Base-by-base conservation (phyloP, 306 rosid genomes). In the Alnus rubra region DNA sequence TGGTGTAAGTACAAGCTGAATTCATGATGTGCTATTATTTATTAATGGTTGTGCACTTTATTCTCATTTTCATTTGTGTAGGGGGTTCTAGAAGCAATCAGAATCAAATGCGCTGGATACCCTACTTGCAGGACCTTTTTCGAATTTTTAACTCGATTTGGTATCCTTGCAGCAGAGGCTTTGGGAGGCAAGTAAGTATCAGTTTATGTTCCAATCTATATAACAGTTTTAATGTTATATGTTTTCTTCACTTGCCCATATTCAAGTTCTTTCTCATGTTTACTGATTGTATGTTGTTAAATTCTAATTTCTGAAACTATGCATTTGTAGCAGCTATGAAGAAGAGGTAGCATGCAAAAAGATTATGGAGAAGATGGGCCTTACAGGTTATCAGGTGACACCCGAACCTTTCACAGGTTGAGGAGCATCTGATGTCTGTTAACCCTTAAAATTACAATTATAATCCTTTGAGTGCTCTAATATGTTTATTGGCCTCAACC, bases 11-110 rank as follows among this genome's bases (percentile, higher is more conserved):
- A 81, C 64, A 73, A 73, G 74, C 62, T 76, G 78, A 56, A 86
- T 78, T 84, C 74, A 59, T 76, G 63, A 54, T 70, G 15, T 74
- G 33, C 8, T 23, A 9, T 76, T 62, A 37, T 70, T 15, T 35
- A 82, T 73, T 79, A 75, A 73, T 31, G 54, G 54, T 77, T 72
- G 80, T 74, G 64, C 86, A 77, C 74, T 81, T 86, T 69, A 82
- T 73, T 58, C 76, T 79, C 62, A 59, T 79, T 73, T 76, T 84
- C 84, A 79, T 77, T 81, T 76, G 74, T 83, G 82, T 82, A 91
- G 98, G 98, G 98, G 85, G 97, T 95, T 87, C 84, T 94, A 74
- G 98, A 94, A 91, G 98, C 98, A 51, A 89, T 94, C 79, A 82
- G 94, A 88, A 92, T 95, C 78, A 95, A 92, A 84, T 92, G 97